Evolutionary conservation across 306 rosid species (phyloP), one percentile per base, ranked within the genome.

Genomic region (Corylus heterophylla): DNA sequence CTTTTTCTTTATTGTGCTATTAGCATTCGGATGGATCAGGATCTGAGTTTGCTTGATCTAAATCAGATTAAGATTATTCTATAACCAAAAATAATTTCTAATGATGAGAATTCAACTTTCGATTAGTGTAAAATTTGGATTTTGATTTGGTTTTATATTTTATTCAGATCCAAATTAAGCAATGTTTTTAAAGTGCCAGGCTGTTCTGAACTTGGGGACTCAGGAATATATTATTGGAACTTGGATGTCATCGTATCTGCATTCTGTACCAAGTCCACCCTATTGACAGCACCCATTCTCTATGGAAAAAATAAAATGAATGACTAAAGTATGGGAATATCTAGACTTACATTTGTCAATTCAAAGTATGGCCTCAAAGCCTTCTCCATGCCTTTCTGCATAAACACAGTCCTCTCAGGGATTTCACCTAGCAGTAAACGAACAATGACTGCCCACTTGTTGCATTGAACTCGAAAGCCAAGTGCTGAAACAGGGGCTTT

Each of bases 381-480:
- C 71, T 85, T 90, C 83, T 92, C 98, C 89, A 93, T 91, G 78
- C 94, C 93, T 72, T 87, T 95, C 88, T 95, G 98, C 98, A 95
- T 95, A 83, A 95, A 95, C 83, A 92, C 89, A 29, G 98, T 95
- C 58, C 98, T 93, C 89, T 95, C 98, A 3, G 98, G 98, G 77
- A 92, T 95, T 90, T 95, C 98, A 76, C 98, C 98, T 54, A 95
- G 85, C 86, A 95, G 80, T 66, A 95, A 77, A 71, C 98, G 97
- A 79, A 95, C 98, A 82, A 95, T 92, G 78, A 95, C 74, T 74
- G 98, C 98, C 98, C 98, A 95, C 89, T 95, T 95, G 85, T 95
- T 95, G 86, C 98, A 95, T 80, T 95, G 98, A 79, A 95, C 89
- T 74, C 98, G 90, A 83, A 95, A 92, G 39, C 98, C 98, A 35